Conservation (phyloP, 441 rosid species). For the Jatropha multifida region DNA sequence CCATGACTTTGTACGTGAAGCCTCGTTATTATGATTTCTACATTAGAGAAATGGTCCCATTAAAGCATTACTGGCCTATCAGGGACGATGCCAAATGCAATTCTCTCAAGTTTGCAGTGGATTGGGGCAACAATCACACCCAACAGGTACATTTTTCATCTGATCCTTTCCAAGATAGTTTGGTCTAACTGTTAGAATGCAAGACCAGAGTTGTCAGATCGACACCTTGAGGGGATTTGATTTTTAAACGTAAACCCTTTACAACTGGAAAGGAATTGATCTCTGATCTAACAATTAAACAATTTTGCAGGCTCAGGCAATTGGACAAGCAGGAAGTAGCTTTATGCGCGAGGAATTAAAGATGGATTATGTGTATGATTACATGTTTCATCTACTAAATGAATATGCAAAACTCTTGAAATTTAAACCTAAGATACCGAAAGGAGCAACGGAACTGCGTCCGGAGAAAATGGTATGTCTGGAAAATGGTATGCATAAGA, state of each 20-base stretch:
- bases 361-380: conserved; percentile 47
- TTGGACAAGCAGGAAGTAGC: conserved; percentile 38
- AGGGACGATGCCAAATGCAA: conserved; percentile 56
- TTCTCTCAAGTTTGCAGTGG: conserved; percentile 68
- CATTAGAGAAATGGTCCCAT: conserved; percentile 61
- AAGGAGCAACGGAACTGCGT: conserved; percentile 34
- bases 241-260: too few species aligned
- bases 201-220: too few species aligned
- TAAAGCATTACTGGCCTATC: conserved; percentile 82
- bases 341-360: conserved; percentile 37
- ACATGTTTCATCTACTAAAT: conserved; percentile 49
- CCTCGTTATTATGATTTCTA: conserved; percentile 68
- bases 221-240: too few species aligned
- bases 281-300: background rate
- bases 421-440: conserved; percentile 38
- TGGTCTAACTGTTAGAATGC: too few species aligned
- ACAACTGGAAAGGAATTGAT: too few species aligned
- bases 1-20: conserved; percentile 50
- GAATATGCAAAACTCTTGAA: conserved; percentile 48
- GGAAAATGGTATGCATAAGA: conserved; percentile 16
- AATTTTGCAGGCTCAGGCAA: conserved; percentile 34
- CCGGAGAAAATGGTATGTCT: conserved; percentile 40
- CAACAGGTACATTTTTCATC: conserved; percentile 38
- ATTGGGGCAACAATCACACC: conserved; percentile 72
- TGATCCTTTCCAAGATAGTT: background rate